Base-by-base conservation (phyloP, 768 basidiomycete genomes). In the Daedaleopsis nitida region DNA sequence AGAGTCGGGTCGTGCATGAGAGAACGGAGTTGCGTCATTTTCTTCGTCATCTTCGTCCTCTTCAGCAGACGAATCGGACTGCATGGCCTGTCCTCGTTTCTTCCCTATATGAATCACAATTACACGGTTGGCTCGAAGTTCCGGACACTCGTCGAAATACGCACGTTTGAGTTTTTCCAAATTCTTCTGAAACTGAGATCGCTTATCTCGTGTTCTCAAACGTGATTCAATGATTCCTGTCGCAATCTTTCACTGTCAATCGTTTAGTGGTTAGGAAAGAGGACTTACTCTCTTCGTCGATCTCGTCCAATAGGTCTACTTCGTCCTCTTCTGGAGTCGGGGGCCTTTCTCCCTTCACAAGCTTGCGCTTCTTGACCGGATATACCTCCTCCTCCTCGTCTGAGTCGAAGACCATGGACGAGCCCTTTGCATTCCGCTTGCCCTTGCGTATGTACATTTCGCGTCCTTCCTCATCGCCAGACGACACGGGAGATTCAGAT, bases 141-240 rank as follows among this genome's bases (percentile, higher is more conserved):
- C 27, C 27, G 27, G 7, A 32, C 13, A 48, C 6, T 42, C 1
- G 19, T 12, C 38, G 27, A 55, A 48, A 13, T 23, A 72, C 81
- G 54, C 60, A 93, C 91, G 78, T 74, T 84, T 89, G 54, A 92
- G 66, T 62, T 79, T 86, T 62, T 89, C 86, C 14, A 92, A 71
- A 61, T 83, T 87, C 69, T 78, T 80, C 64, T 86, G 87, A 69
- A 84, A 92, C 6, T 72, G 62, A 14, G 86, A 81, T 70, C 80
- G 78, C 72, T 83, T 90, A 59, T 78, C 76, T 34, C 89, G 82
- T 27, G 74, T 70, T 38, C 92, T 86, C 34, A 93, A 72, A 47
- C 91, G 86, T 8, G 74, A 76, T 24, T 86, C 78, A 43, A 94
- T 74, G 32, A 93, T 88, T 55, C 77, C 88, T 92, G 37, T 21